Percentiles rank a stretch among this genome's conserved stretches.
These are phyloP conservation scores for Fusarium succisae DNA, from an alignment of 2,329 filamentous ascomycete genomes.

Conservation along the genomic window DNA sequence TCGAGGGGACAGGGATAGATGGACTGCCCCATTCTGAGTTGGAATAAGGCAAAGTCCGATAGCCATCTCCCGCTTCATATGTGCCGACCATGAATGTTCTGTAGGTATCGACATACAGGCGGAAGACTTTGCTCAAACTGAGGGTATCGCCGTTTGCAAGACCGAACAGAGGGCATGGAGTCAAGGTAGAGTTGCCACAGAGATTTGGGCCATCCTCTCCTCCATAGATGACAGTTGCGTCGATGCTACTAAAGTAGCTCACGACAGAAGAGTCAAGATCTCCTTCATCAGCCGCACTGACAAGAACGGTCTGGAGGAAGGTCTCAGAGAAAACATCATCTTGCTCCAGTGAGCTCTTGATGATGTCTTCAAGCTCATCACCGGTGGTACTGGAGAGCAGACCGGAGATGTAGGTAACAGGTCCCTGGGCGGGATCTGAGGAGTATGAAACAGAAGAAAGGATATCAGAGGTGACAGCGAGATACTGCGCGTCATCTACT, in stretches of 20 bases:
- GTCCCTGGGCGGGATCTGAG: neutral
- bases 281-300: neutral
- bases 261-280: neutral
- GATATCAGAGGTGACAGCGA: neutral
- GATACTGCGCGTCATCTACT: neutral
- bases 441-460: neutral
- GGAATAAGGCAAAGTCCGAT: neutral
- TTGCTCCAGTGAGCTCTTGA: neutral
- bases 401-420: neutral
- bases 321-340: neutral
- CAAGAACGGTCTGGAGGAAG: neutral
- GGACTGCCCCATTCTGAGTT: neutral
- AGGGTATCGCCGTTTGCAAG: neutral
- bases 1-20: neutral
- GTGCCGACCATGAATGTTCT: neutral
- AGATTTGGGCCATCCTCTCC: neutral
- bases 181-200: neutral
- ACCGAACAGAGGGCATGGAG: neutral
- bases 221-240: neutral
- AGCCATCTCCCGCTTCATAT: neutral
- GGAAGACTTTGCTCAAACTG: neutral
- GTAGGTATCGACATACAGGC: neutral
- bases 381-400: neutral
- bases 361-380: neutral
- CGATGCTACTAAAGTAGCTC: neutral